A percentile compares a stretch with the other conserved stretches of the same genome.
Conservation (phyloP, 805 yeast species). For the Teunomyces atbi region DNA sequence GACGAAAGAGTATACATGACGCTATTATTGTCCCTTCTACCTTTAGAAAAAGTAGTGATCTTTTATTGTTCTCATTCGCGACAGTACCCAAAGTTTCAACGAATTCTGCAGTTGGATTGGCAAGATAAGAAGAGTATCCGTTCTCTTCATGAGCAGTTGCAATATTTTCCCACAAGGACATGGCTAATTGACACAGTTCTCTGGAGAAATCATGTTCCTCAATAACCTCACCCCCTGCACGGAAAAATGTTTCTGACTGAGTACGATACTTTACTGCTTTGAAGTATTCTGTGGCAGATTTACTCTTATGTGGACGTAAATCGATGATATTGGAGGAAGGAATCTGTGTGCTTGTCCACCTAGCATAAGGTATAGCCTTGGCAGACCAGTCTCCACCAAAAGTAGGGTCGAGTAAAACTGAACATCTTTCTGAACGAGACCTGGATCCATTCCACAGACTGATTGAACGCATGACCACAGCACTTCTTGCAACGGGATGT, state of each 20-base stretch:
- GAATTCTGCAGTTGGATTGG: constrained; percentile 30
- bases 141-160: constrained; percentile 34
- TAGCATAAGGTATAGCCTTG: constrained; percentile 32
- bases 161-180: constrained; percentile 37
- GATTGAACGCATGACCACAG: constrained; percentile 37
- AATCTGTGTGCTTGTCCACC: constrained; percentile 34
- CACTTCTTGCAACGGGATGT: constrained; percentile 40
- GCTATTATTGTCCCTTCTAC: constrained; percentile 37
- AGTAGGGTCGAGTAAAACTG: constrained; percentile 37
- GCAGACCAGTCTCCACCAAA: constrained; percentile 31
- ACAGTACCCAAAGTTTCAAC: constrained; percentile 27
- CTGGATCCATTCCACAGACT: constrained; percentile 31
- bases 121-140: constrained; percentile 37
- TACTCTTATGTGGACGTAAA: constrained; percentile 31
- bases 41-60: constrained; percentile 38
- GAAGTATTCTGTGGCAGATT: constrained; percentile 31
- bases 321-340: constrained; percentile 43
- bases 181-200: constrained; percentile 28
- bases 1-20: constrained; percentile 39
- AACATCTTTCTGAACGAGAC: constrained; percentile 22
- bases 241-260: constrained; percentile 32
- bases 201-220: constrained; percentile 30
- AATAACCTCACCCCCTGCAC: constrained; percentile 33
- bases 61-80: constrained; percentile 18
- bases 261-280: constrained; percentile 41